Conservation (phyloP, 768 basidiomycete species). For the Fibroporia radiculosa region DNA sequence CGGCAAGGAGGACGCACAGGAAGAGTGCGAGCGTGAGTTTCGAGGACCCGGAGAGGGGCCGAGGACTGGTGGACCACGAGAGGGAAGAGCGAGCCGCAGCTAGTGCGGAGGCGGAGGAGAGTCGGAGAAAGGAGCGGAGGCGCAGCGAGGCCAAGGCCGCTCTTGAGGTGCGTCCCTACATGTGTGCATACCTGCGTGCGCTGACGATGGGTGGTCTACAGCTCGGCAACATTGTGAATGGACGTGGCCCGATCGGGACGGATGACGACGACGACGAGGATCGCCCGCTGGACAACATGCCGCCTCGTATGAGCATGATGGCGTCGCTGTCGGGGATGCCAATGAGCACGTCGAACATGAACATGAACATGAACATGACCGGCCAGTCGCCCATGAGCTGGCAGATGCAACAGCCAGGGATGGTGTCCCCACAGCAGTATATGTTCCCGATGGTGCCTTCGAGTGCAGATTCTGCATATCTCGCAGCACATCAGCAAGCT, state of each 20-base stretch:
- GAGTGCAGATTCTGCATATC: slow-evolving; percentile 46
- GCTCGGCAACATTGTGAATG: slow-evolving; percentile 87
- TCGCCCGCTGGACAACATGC: slow-evolving; percentile 24
- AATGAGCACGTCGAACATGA: slow-evolving; percentile 14
- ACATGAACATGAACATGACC: slow-evolving; percentile 23
- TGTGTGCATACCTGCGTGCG: neutral
- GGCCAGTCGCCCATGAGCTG: slow-evolving; percentile 11
- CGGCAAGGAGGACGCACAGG: slow-evolving; percentile 27
- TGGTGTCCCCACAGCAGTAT: slow-evolving; percentile 28
- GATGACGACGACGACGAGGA: slow-evolving; percentile 31
- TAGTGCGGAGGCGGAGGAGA: slow-evolving; percentile 31
- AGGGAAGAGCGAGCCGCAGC: slow-evolving; percentile 17
- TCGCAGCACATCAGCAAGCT: slow-evolving; percentile 81
- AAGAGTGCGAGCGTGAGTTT: slow-evolving; percentile 66
- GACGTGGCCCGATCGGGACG: slow-evolving; percentile 52
- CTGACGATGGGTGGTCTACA: slow-evolving; percentile 23
- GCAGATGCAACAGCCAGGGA: slow-evolving; percentile 12
- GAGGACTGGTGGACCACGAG: slow-evolving; percentile 11
- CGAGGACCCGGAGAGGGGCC: slow-evolving; percentile 37
- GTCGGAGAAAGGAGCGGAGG: slow-evolving; percentile 62
- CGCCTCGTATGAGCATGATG: slow-evolving; percentile 29
- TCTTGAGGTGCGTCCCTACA: slow-evolving; percentile 58
- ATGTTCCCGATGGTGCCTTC: slow-evolving; percentile 24
- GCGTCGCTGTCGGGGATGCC: slow-evolving; percentile 23
- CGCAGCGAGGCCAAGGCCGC: slow-evolving; percentile 81